These are phyloP conservation scores for Tilletiopsis washingtonensis DNA, from an alignment of 1,284 basidiomycete species.

Conservation along the genomic window DNA sequence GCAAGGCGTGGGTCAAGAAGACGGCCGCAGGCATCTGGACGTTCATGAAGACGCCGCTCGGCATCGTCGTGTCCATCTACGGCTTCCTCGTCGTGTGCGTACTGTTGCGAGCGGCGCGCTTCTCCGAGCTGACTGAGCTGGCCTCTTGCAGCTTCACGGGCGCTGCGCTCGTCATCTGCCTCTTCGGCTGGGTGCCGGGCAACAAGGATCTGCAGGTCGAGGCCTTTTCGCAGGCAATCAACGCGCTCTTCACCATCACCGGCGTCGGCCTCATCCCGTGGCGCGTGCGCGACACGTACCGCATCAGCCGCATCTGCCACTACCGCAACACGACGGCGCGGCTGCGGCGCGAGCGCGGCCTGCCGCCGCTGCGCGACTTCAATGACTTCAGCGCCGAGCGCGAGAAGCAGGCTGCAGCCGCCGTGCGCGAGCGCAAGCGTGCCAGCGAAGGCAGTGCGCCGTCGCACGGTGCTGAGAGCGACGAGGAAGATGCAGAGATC, in stretches of 20 bases:
- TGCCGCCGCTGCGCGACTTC: conserved; percentile 15
- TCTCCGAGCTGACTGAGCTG: background rate
- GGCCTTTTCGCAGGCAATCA: conserved; percentile 67
- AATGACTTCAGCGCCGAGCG: conserved; percentile 48
- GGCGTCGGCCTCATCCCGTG: conserved; percentile 59
- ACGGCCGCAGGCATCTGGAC: conserved; percentile 68
- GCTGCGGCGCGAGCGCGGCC: conserved; percentile 12
- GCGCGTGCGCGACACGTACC: conserved; percentile 67
- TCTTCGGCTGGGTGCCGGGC: conserved; percentile 16
- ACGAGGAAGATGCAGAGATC: conserved; percentile 2
- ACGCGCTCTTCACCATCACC: conserved; percentile 71
- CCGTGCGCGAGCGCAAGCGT: no score
- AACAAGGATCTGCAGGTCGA: conserved; percentile 57
- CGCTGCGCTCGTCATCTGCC: conserved; percentile 20
- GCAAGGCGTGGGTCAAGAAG: conserved; percentile 50
- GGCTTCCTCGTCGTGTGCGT: conserved; percentile 54
- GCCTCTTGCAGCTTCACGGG: conserved; percentile 11
- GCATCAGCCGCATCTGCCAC: conserved; percentile 63
- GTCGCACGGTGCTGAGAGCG: background rate
- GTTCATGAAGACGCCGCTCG: conserved; percentile 67
- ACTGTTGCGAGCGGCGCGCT: background rate
- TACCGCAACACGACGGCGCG: conserved; percentile 40
- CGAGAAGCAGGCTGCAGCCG: conserved; percentile 57
- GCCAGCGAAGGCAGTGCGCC: conserved; percentile 53
- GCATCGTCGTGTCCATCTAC: conserved; percentile 66